Evolutionary conservation across 2,329 filamentous ascomycete species (phyloP).

Genomic region (Salinomyces thailandicus): DNA sequence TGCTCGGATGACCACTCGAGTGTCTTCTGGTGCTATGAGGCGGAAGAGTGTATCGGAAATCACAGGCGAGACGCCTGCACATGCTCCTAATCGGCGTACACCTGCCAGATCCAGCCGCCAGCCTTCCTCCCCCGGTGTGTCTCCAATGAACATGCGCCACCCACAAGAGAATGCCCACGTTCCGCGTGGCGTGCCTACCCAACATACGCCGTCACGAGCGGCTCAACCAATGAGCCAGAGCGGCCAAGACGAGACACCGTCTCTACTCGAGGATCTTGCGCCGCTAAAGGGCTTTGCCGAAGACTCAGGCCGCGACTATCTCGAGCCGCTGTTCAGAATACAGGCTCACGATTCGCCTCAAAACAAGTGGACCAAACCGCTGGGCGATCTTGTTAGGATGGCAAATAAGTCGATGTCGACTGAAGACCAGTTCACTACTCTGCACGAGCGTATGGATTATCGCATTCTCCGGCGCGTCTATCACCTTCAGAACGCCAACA

Average conservation of each 20-base stretch:
- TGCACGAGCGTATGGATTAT: constrained; percentile 79
- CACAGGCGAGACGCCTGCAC: constrained; percentile 4
- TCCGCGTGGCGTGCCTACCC: background rate
- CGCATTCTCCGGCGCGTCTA: constrained; percentile 80
- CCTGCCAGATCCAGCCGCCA: background rate
- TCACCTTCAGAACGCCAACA: constrained; percentile 77
- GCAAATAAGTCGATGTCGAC: constrained; percentile 87
- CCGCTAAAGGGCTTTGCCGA: constrained; percentile 37
- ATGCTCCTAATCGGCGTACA: background rate
- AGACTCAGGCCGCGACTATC: constrained; percentile 45
- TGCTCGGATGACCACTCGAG: constrained; percentile 55
- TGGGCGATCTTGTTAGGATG: constrained; percentile 65
- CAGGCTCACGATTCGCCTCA: constrained; percentile 46
- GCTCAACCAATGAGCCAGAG: constrained; percentile 6
- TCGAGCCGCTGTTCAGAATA: constrained; percentile 50
- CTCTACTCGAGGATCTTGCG: constrained; percentile 20
- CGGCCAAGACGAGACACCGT: constrained; percentile 2
- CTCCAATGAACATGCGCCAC: constrained; percentile 4
- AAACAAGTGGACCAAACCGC: constrained; percentile 37
- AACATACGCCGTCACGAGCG: constrained; percentile 4
- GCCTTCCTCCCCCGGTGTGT: constrained; percentile 2
- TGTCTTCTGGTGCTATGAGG: constrained; percentile 58
- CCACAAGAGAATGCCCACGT: background rate
- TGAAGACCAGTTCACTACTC: constrained; percentile 68
- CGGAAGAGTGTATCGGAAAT: constrained; percentile 61